Base-by-base conservation (phyloP, 352 stramenopile species). In the Pythium periplocum region DNA sequence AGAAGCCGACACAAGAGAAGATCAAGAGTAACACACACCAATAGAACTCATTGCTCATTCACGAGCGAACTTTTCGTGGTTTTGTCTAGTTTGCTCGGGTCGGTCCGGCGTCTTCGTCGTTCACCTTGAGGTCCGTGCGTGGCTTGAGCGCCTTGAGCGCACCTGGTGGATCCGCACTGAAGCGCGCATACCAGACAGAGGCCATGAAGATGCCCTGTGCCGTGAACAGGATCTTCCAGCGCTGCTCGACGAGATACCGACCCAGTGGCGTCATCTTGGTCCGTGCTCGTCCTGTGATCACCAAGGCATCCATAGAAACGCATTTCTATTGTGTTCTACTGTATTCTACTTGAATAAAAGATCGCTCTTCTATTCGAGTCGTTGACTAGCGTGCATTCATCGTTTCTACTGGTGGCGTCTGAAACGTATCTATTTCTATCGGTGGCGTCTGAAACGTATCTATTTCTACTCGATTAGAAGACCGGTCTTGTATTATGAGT, bases 221-320 rank as follows among this genome's bases (percentile, higher is more conserved):
- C 52, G 74, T 86, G 37, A 91, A 69, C 49, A 91, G 56, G 44
- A 91, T 83, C 64, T 87, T 86, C 78, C 78, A 91, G 52, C 80
- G 75, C 45, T 88, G 71, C 47, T 77, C 60, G 54, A 75, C 66
- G 57, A 91, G 53, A 62, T 82, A 91, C 52, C 67, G 65, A 31
- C 55, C 69, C 55, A 86, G 72, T 55, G 62, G 63, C 40, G 70
- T 74, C 69, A 86, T 70, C 5, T 46, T 52, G 38, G 38, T 42
- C 12, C 12, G 7, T 42, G 7, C 12, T 8, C 1, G 38, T 8
- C 12, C 7, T 12, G 7, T 8, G 12, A 8, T 42, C 38, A 42
- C 38, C 12, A 12, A 12, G 7, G 38, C 38, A 42, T 42, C 38
- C 7, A 42, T 12, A 8, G 12, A 42, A 8, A 8, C 12, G 7